Evolutionary conservation across 139 green algal genomes (phyloP).

Genomic region (Chlorella sp.): DNA sequence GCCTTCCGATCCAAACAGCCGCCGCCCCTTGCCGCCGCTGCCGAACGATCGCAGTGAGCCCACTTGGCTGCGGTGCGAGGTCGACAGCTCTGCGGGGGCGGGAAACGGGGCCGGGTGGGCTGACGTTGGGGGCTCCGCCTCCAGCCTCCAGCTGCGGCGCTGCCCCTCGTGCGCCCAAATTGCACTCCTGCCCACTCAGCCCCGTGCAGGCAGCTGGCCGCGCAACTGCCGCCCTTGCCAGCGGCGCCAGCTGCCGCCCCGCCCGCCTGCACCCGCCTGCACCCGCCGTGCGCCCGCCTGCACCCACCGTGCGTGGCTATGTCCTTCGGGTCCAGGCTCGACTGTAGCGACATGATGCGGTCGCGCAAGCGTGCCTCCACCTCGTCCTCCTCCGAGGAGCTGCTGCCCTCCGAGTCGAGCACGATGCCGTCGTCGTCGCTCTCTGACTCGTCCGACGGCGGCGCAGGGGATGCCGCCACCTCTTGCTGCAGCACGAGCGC

Average conservation of each 20-base stretch:
- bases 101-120: not conserved
- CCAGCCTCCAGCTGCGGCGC: not conserved
- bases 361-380: slow-evolving; percentile 5
- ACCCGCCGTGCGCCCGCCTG: too few relatives aligned
- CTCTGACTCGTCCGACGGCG: not conserved
- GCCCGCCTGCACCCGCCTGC: too few relatives aligned
- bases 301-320: too few relatives aligned
- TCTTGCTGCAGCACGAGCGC: not conserved
- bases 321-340: slow-evolving; percentile 21
- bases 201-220: not conserved
- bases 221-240: not conserved
- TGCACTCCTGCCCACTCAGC: too few relatives aligned
- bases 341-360: slow-evolving; percentile 11
- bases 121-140: not conserved
- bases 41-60: slow-evolving; percentile 31
- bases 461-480: not conserved
- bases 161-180: too few relatives aligned
- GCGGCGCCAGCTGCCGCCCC: too few relatives aligned
- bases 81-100: slow-evolving; percentile 1
- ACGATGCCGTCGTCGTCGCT: slow-evolving; percentile 19
- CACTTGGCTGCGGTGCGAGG: slow-evolving; percentile 26
- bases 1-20: slow-evolving; percentile 6
- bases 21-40: slow-evolving; percentile 3
- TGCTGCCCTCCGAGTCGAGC: slow-evolving; percentile 20
- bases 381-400: slow-evolving; percentile 7